Base-by-base conservation (phyloP, 2,329 filamentous ascomycete species). In the Aureobasidium sp. region DNA sequence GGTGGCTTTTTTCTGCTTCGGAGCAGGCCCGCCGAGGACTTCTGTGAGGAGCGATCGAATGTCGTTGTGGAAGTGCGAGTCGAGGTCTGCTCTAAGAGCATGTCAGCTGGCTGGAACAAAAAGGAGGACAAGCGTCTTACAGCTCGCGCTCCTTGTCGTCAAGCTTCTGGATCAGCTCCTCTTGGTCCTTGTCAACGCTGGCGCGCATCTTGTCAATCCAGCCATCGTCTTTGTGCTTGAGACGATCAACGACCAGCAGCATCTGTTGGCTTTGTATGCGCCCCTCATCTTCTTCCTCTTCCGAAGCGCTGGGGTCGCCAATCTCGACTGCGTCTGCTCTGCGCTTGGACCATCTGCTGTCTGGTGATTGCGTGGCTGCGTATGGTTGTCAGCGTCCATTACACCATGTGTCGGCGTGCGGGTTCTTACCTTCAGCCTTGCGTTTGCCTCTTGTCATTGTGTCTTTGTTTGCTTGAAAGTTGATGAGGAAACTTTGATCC, bases 81-180 rank as follows among this genome's bases (percentile, higher is more conserved):
- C 48, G 44, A 71, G 31, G 62, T 72, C 27, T 66, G 64, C 12
- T 68, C 71, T 53, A 73, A 78, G 34, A 73, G 77, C 52, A 78
- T 78, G 3, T 44, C 65, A 71, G 11, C 1, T 3, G 53, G 67
- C 53, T 44, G 53, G 65, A 77, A 53, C 2, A 78, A 2, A 72
- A 76, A 70, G 64, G 78, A 1, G 15, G 45, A 42, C 14, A 22
- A 20, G 17, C 11, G 45, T 73, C 70, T 67, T 69, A 75, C 53
- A 44, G 52, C 47, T 60, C 44, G 14, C 53, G 53, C 39, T 44
- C 56, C 15, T 48, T 55, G 15, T 62, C 49, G 27, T 66, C 61
- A 39, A 64, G 39, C n/a, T 36, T 14, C 29, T 44, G 12, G 20
- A 42, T 59, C 8, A 49, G 31, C 4, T 1, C 17, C 25, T 44